Percentiles rank a stretch among this genome's conserved stretches.
Conservation (phyloP, 2,329 filamentous ascomycete species). For the Monilinia aucupariae region DNA sequence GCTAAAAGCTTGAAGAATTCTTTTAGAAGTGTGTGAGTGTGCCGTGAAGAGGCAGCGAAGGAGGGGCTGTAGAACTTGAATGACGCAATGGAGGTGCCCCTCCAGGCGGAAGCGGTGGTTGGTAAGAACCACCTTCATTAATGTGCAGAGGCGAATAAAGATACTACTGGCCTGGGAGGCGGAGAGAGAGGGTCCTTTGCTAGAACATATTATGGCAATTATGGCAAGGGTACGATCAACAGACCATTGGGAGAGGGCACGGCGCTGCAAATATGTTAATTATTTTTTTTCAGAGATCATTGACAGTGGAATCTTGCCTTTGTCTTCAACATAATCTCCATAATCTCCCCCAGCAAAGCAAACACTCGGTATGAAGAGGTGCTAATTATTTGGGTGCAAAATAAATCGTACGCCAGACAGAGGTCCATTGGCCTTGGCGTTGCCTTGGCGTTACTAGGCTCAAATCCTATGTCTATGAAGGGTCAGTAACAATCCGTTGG, state of each 20-base stretch:
- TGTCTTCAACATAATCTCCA: constrained; percentile 34
- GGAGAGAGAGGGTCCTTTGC: constrained; percentile 25
- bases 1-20: constrained; percentile 25
- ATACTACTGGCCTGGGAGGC: constrained; percentile 26
- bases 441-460: constrained; percentile 16
- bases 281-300: constrained; percentile 4
- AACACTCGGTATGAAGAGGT: constrained; percentile 29
- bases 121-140: constrained; percentile 52
- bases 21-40: constrained; percentile 31
- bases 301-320: constrained; percentile 26
- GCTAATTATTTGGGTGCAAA: constrained; percentile 27
- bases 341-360: constrained; percentile 31
- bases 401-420: constrained; percentile 27
- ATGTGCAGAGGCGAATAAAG: constrained; percentile 40
- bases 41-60: constrained; percentile 47
- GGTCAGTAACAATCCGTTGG: constrained; percentile 9
- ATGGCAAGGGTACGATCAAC: constrained; percentile 34
- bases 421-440: constrained; percentile 22
- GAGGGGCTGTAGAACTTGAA: constrained; percentile 51
- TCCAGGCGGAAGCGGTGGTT: constrained; percentile 57
- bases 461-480: constrained; percentile 22
- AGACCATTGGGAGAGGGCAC: constrained; percentile 33
- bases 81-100: constrained; percentile 55
- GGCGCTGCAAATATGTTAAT: constrained; percentile 21
- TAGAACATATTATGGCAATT: constrained; percentile 34